phyloP scores from a whole-genome alignment of 2,329 filamentous ascomycete genomes.

The Verticillium albo-atrum region DNA sequence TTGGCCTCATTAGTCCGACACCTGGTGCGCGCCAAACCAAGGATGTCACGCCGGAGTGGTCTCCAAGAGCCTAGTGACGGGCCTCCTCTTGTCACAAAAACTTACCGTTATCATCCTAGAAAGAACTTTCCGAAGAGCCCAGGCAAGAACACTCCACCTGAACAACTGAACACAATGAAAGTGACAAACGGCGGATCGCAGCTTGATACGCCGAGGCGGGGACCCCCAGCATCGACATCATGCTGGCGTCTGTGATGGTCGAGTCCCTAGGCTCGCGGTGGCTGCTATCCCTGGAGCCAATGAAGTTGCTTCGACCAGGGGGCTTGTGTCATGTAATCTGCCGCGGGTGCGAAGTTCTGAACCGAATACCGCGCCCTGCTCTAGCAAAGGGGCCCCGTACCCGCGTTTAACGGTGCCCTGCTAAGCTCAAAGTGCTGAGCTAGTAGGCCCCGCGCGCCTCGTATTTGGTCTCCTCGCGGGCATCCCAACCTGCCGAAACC shows the following conservation, averaged over 20 bases:
- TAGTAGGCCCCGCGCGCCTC: slow-evolving; percentile 6
- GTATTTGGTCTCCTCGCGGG: slow-evolving; percentile 5
- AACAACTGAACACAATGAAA: background rate
- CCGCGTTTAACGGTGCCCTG: slow-evolving; percentile 23
- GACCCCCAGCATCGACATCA: background rate
- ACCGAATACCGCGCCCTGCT: slow-evolving; percentile 10
- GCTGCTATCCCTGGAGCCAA: slow-evolving; percentile 24
- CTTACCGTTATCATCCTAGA: background rate
- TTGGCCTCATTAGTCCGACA: background rate
- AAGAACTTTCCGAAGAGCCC: background rate
- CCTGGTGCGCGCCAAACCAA: background rate
- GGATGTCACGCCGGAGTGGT: background rate
- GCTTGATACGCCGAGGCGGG: background rate
- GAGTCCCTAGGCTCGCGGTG: background rate
- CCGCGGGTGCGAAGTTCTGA: slow-evolving; percentile 23
- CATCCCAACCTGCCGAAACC: background rate
- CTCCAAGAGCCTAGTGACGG: background rate
- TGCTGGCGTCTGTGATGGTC: background rate
- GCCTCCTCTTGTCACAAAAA: background rate
- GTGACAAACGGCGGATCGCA: background rate
- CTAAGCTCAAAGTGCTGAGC: slow-evolving; percentile 10
- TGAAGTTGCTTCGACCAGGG: slow-evolving; percentile 20
- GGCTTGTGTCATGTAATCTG: slow-evolving; percentile 26
- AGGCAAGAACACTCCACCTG: too few relatives aligned
- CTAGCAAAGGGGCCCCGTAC: background rate